Conservation (phyloP, 495 filamentous ascomycete species). For the Penicillium argentinense region DNA sequence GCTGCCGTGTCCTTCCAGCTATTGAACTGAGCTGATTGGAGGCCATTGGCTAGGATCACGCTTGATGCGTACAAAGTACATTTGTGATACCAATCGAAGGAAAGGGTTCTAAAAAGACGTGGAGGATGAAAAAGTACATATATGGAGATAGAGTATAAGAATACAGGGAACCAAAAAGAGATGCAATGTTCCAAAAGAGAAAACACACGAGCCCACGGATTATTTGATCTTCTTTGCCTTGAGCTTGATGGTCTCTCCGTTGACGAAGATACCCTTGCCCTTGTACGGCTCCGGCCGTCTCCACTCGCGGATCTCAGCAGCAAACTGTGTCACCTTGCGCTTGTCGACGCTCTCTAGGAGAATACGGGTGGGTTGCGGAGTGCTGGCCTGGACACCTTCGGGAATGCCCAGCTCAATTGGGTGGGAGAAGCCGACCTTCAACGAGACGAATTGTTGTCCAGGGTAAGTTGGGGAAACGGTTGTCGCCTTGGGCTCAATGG, state of each 20-base stretch:
- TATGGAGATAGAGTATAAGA: conserved; percentile 41
- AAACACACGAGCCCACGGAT: conserved; percentile 19
- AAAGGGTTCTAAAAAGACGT: conserved; percentile 1
- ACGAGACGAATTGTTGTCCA: conserved; percentile 80
- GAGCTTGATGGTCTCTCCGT: conserved; percentile 94
- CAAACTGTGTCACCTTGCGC: conserved; percentile 83
- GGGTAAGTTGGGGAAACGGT: conserved; percentile 65
- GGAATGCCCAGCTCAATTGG: conserved; percentile 87
- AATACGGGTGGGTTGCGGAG: conserved; percentile 91
- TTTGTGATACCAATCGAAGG: conserved; percentile 28
- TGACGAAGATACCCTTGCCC: conserved; percentile 98
- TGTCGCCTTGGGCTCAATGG: conserved; percentile 73
- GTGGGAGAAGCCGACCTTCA: conserved; percentile 96
- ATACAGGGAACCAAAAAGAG: conserved; percentile 32
- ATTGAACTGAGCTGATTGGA: neutral
- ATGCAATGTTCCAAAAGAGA: conserved; percentile 24
- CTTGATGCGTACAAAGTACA: conserved; percentile 36
- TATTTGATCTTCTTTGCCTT: conserved; percentile 99
- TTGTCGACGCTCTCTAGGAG: conserved; percentile 85
- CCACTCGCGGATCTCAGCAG: conserved; percentile 84
- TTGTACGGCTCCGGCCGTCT: conserved; percentile 95
- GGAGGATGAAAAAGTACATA: conserved; percentile 36
- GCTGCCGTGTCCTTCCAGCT: neutral
- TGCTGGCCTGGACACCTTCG: conserved; percentile 78
- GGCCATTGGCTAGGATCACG: conserved; percentile 23